phyloP scores from a whole-genome alignment of 1,139 yeast species.

The Candida buenavistaensis region DNA sequence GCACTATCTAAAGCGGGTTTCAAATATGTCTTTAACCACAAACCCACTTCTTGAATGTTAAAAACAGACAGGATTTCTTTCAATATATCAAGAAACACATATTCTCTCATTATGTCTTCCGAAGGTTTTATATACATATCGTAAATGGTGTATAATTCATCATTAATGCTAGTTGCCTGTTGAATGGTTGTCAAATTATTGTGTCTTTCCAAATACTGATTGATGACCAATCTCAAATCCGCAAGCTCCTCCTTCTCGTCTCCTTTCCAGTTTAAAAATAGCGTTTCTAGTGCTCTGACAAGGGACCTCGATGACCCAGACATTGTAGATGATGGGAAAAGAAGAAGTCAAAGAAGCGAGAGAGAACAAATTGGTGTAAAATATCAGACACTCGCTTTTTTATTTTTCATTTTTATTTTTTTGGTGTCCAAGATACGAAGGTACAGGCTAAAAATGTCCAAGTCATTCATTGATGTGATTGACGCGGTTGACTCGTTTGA shows the following conservation, averaged over 20 bases:
- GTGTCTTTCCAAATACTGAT: constrained; percentile 36
- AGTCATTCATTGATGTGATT: constrained; percentile 23
- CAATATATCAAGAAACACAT: constrained; percentile 48
- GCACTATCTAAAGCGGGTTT: constrained; percentile 63
- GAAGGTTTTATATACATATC: constrained; percentile 34
- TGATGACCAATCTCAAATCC: constrained; percentile 20
- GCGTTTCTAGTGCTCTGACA: constrained; percentile 28
- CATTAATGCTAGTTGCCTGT: constrained; percentile 43
- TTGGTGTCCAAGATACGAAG: no score
- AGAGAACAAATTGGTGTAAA: no score
- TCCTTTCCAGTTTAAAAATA: constrained; percentile 31
- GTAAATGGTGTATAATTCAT: constrained; percentile 49
- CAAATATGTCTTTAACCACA: constrained; percentile 56
- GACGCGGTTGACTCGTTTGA: constrained; percentile 53
- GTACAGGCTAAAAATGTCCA: no score
- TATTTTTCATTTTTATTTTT: no score
- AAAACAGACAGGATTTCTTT: constrained; percentile 39
- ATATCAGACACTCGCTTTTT: no score
- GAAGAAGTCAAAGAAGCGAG: no score
- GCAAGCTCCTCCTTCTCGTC: constrained; percentile 16
- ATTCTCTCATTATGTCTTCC: constrained; percentile 35
- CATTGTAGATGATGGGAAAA: no score
- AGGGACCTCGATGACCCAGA: constrained; percentile 37
- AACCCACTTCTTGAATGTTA: constrained; percentile 37
- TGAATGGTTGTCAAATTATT: constrained; percentile 35